Evolutionary conservation across 345 rosid genomes (phyloP), one percentile per base, ranked within the genome.

Genomic region (Syzygium jambos): DNA sequence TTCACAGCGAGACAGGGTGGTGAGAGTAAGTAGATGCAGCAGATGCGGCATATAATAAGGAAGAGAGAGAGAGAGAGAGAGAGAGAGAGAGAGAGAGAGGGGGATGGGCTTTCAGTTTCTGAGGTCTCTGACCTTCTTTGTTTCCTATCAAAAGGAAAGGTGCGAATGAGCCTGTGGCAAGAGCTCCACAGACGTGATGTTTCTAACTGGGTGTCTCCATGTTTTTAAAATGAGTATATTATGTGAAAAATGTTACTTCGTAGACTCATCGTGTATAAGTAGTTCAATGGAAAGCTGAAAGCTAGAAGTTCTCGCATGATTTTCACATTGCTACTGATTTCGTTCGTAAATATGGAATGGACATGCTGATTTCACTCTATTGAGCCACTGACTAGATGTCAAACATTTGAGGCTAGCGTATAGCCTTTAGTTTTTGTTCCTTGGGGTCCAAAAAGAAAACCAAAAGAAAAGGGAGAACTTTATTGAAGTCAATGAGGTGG

Each of bases 1-100:
- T 38, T 88, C 55, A 11, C 25, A 38, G 51, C 30, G 51, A 43
- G 80, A 52, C 38, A 52, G 65, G 85, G 29, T 27, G 89, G 55
- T 21, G 38, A 23, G 53, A 12, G 85, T 25, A 16, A 51, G 86
- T 53, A 25, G 86, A 30, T 61, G 51, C 84, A 53, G 86, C 52
- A 52, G 80, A 38, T 34, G 25, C 25, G 43, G 80, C 43, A 87
- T 80, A 51, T 21, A 17, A 68, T 51, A 57, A 86, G 88, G 78
- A 89, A 85, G 82, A 6, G 82, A 84, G 89, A 84, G 89, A 86
- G 91, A 86, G 89, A n/a, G 61, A 59, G 55, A 51, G 82, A 65
- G 87, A 65, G 54, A 30, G 87, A 43, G 43, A 59, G 87, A 27
- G 34, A 85, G 73, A n/a, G n/a, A n/a, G n/a, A n/a, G n/a, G n/a